These are phyloP conservation scores for Barnettozyma wickerhamii DNA, from an alignment of 805 yeast species.

Conservation along the genomic window DNA sequence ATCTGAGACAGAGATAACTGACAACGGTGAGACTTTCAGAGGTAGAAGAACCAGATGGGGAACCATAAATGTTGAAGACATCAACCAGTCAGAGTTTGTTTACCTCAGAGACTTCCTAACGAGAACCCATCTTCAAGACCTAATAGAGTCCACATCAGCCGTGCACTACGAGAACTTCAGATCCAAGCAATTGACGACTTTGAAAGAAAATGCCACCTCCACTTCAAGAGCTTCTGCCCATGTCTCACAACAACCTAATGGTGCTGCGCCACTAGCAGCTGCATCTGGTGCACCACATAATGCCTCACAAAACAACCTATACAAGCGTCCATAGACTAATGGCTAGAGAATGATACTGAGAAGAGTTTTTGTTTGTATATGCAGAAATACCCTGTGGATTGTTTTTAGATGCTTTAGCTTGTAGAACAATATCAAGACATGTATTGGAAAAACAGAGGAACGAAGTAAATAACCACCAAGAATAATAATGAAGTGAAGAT, in stretches of 20 bases:
- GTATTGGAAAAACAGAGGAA: no score
- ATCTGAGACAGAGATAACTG: conserved; percentile 69
- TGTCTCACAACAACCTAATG: conserved; percentile 24
- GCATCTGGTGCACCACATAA: conserved; percentile 1
- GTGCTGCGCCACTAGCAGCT: conserved; percentile 8
- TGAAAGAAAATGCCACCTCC: conserved; percentile 77
- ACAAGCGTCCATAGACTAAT: conserved; percentile 22
- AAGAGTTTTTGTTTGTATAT: neutral
- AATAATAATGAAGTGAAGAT: no score
- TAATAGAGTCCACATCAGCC: conserved; percentile 86
- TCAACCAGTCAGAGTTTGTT: conserved; percentile 92
- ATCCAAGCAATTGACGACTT: conserved; percentile 86
- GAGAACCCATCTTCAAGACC: conserved; percentile 92
- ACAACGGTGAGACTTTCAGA: conserved; percentile 75
- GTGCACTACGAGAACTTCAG: conserved; percentile 92
- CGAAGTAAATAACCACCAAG: no score
- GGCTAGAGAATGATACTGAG: neutral
- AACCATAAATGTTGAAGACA: conserved; percentile 87
- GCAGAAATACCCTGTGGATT: no score
- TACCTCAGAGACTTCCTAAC: conserved; percentile 91
- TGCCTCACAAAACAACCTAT: conserved; percentile 15
- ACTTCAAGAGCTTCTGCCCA: conserved; percentile 34
- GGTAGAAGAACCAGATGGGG: conserved; percentile 97
- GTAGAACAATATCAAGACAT: no score
- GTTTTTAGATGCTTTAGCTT: no score